A percentile compares a stretch with the other conserved stretches of the same genome.
These are phyloP conservation scores for Cytospora mali DNA, from an alignment of 2,329 filamentous ascomycete genomes.

Conservation along the genomic window DNA sequence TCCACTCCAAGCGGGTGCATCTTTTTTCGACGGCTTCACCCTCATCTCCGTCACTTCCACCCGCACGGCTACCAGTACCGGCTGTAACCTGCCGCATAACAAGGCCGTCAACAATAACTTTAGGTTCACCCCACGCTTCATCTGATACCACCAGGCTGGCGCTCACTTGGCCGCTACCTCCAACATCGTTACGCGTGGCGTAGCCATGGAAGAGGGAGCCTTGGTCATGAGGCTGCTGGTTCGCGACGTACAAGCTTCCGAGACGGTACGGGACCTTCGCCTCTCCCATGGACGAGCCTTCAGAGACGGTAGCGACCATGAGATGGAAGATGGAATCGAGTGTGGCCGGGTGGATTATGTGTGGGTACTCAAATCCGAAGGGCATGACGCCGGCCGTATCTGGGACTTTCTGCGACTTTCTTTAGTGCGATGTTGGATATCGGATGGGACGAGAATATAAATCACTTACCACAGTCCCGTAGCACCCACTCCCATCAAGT, in stretches of 20 bases:
- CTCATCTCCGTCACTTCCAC: no score
- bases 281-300: neutral
- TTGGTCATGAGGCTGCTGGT: neutral
- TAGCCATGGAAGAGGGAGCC: neutral
- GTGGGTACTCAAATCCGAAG: neutral
- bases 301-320: neutral
- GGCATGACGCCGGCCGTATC: constrained; percentile 5
- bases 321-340: constrained; percentile 11
- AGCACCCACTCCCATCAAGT: neutral
- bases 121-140: neutral
- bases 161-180: neutral
- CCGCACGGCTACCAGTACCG: no score
- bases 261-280: neutral
- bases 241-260: neutral
- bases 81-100: neutral
- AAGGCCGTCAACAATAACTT: constrained; percentile 1
- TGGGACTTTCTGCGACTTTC: constrained; percentile 3
- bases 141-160: constrained; percentile 8
- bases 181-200: neutral
- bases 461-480: constrained; percentile 9
- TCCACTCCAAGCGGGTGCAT: neutral
- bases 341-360: constrained; percentile 10
- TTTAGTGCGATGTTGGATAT: neutral
- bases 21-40: no score
- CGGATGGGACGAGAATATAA: no score